These are phyloP conservation scores for Cryptococcus deneoformans DNA, from an alignment of 1,284 basidiomycete genomes.

Conservation along the genomic window DNA sequence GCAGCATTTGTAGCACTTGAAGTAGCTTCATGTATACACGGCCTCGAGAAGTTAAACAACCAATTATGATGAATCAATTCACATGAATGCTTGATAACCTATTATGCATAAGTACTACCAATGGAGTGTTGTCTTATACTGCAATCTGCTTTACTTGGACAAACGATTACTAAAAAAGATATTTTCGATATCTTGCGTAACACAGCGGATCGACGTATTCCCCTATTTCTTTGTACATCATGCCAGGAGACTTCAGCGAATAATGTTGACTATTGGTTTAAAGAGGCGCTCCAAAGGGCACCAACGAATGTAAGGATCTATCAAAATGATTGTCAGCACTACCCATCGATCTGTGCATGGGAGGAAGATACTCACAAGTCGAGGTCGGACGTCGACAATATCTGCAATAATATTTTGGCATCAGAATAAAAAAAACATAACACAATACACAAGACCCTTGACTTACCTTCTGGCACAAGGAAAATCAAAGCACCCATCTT, in stretches of 20 bases:
- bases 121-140: background rate
- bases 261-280: slow-evolving; percentile 20
- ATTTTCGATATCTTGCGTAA: too few relatives aligned
- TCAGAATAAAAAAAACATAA: background rate
- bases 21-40: background rate
- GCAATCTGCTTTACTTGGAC: background rate
- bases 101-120: background rate
- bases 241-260: too few relatives aligned
- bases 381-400: slow-evolving; percentile 81
- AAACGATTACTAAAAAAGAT: background rate
- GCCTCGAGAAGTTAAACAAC: too few relatives aligned
- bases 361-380: slow-evolving; percentile 59
- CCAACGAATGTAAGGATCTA: slow-evolving; percentile 59
- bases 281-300: slow-evolving; percentile 41
- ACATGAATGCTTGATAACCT: background rate
- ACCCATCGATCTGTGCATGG: too few relatives aligned
- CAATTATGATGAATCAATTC: background rate
- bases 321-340: slow-evolving; percentile 52
- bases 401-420: slow-evolving; percentile 42
- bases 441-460: background rate
- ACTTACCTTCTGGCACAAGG: slow-evolving; percentile 80
- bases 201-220: too few relatives aligned
- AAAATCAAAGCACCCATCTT: slow-evolving; percentile 98
- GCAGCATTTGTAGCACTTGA: background rate
- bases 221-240: too few relatives aligned